phyloP scores from a whole-genome alignment of 2,329 filamentous ascomycete species.

The Colletotrichum sublineola region DNA sequence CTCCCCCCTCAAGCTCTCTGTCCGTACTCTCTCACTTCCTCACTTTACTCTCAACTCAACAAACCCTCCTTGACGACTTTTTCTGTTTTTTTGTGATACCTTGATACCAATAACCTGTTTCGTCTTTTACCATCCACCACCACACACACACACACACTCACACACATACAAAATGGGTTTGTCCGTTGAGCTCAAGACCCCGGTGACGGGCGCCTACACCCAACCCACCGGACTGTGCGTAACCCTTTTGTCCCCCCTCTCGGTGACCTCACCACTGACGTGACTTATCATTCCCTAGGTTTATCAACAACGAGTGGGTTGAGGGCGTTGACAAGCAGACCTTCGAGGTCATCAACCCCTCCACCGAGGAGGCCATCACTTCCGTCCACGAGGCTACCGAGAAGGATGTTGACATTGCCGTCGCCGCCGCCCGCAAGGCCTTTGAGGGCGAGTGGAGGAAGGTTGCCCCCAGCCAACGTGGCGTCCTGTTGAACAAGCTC shows the following conservation, averaged over 20 bases:
- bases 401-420: constrained; percentile 86
- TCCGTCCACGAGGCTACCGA: constrained; percentile 87
- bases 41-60: constrained; percentile 17
- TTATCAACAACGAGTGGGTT: constrained; percentile 95
- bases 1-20: constrained; percentile 19
- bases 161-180: constrained; percentile 56
- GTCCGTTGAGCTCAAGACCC: constrained; percentile 75
- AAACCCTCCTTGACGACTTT: constrained; percentile 4
- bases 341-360: constrained; percentile 92
- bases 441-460: constrained; percentile 81
- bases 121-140: constrained; percentile 10
- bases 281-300: constrained; percentile 62
- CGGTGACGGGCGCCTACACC: constrained; percentile 70
- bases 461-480: constrained; percentile 78
- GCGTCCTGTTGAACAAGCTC: constrained; percentile 79
- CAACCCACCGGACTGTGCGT: constrained; percentile 74
- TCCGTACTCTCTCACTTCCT: background rate
- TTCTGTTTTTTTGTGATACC: constrained; percentile 25
- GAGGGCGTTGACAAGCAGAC: constrained; percentile 87
- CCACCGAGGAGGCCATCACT: constrained; percentile 86
- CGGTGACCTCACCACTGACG: constrained; percentile 4
- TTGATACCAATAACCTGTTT: constrained; percentile 35
- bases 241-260: constrained; percentile 8
- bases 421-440: constrained; percentile 86
- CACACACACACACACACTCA: constrained; percentile 4